phyloP scores from a whole-genome alignment of 805 yeast species.

The Dipodascus geniculatus region DNA sequence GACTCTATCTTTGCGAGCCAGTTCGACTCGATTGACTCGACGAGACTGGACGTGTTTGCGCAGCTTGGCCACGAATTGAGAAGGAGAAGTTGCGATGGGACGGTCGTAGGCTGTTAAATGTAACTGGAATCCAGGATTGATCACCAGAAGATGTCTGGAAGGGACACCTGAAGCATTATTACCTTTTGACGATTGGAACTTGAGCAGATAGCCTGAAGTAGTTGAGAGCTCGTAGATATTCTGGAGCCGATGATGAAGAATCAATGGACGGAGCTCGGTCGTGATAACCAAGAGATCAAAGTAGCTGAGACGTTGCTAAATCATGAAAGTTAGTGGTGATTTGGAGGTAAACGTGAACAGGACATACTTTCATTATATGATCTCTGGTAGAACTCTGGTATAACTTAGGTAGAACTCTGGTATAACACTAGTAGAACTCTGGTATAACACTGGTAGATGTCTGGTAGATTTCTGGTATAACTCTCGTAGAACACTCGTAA shows the following conservation, averaged over 20 bases:
- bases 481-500: too few relatives aligned
- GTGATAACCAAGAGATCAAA: conserved; percentile 67
- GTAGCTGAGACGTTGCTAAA: conserved; percentile 75
- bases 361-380: not conserved
- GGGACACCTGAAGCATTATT: conserved; percentile 32
- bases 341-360: not conserved
- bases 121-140: conserved; percentile 78
- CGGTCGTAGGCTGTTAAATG: conserved; percentile 74
- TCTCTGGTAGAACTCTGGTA: not conserved
- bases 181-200: conserved; percentile 38
- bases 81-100: conserved; percentile 69
- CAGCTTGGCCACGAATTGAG: conserved; percentile 73
- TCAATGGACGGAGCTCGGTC: conserved; percentile 45
- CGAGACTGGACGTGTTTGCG: conserved; percentile 79
- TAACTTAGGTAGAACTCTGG: not conserved
- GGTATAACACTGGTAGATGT: too few relatives aligned
- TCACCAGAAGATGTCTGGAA: conserved; percentile 58
- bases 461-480: not conserved
- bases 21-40: conserved; percentile 59
- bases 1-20: conserved; percentile 73
- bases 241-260: conserved; percentile 61
- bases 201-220: conserved; percentile 58
- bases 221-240: conserved; percentile 75
- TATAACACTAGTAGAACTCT: not conserved
- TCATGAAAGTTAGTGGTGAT: conserved; percentile 3